Evolutionary conservation across 148 eudicot genomes (phyloP).

Genomic region (Vaccinium vitisidaea): DNA sequence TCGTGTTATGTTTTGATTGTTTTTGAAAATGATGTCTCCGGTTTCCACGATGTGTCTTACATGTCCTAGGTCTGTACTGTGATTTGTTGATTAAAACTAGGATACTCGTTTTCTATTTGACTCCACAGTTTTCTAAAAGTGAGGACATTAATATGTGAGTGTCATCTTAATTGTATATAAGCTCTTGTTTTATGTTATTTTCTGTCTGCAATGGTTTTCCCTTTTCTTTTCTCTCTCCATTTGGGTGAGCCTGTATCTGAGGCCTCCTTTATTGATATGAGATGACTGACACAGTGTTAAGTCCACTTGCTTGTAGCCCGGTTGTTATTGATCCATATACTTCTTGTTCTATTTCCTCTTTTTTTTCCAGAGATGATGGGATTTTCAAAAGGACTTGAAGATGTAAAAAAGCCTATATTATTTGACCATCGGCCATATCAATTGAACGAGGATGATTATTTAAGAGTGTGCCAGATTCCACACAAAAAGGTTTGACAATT

Average conservation of each 20-base stretch:
- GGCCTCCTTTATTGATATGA: neutral
- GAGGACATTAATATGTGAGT: neutral
- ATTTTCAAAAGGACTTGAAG: slow-evolving; percentile 19
- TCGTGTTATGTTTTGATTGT: neutral
- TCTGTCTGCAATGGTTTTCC: neutral
- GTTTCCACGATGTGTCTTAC: neutral
- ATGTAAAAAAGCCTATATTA: slow-evolving; percentile 35
- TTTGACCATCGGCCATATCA: slow-evolving; percentile 77
- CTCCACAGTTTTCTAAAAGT: neutral
- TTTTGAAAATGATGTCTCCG: neutral
- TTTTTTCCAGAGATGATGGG: slow-evolving; percentile 38
- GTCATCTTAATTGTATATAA: neutral
- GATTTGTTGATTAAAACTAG: neutral
- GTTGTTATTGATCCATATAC: neutral
- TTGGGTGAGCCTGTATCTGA: neutral
- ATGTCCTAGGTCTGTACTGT: neutral
- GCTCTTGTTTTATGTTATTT: neutral
- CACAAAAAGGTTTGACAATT: slow-evolving; percentile 55
- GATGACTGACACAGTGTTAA: neutral
- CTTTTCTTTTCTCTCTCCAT: neutral
- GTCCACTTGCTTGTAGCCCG: neutral
- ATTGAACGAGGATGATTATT: slow-evolving; percentile 58
- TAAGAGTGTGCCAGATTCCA: slow-evolving; percentile 76
- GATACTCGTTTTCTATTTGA: neutral
- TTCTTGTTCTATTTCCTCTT: neutral